These are phyloP conservation scores for Solanum megistacrolobum DNA, from an alignment of 257 asterid genomes.

Conservation along the genomic window DNA sequence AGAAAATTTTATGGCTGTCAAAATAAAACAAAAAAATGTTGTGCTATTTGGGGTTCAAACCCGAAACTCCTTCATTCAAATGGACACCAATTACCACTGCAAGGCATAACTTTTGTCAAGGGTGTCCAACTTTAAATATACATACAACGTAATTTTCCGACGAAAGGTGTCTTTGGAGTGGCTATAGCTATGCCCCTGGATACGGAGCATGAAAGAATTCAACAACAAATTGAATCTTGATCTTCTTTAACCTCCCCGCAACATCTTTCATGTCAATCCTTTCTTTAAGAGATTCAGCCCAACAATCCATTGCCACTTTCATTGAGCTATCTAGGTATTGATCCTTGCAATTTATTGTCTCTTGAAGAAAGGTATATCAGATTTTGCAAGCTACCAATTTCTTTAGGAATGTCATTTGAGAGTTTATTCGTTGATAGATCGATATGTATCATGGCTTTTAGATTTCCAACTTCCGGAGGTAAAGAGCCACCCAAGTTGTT, in stretches of 20 bases:
- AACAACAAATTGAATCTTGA: not conserved
- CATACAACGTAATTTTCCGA: too few relatives aligned
- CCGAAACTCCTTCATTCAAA: too few relatives aligned
- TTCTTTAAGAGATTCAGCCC: not conserved
- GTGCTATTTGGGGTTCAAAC: too few relatives aligned
- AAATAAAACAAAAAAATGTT: too few relatives aligned
- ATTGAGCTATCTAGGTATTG: not conserved
- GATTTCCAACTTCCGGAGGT: not conserved
- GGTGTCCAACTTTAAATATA: too few relatives aligned
- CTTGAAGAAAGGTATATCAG: not conserved
- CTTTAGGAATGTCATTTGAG: not conserved
- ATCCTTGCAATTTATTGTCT: not conserved
- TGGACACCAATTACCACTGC: too few relatives aligned
- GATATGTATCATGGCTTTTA: not conserved
- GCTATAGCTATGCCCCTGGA: too few relatives aligned
- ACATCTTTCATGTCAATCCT: not conserved
- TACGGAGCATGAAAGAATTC: too few relatives aligned
- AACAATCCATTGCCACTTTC: not conserved
- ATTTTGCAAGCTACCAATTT: not conserved
- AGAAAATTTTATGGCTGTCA: too few relatives aligned
- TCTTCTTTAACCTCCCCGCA: not conserved
- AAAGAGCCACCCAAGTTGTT: not conserved
- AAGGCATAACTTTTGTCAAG: too few relatives aligned
- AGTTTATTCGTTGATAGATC: not conserved
- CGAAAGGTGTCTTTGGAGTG: too few relatives aligned